A percentile compares a stretch with the other conserved stretches of the same genome.
phyloP scores from a whole-genome alignment of 2,329 filamentous ascomycete genomes.

The Mycosphaerelloides madeirae region DNA sequence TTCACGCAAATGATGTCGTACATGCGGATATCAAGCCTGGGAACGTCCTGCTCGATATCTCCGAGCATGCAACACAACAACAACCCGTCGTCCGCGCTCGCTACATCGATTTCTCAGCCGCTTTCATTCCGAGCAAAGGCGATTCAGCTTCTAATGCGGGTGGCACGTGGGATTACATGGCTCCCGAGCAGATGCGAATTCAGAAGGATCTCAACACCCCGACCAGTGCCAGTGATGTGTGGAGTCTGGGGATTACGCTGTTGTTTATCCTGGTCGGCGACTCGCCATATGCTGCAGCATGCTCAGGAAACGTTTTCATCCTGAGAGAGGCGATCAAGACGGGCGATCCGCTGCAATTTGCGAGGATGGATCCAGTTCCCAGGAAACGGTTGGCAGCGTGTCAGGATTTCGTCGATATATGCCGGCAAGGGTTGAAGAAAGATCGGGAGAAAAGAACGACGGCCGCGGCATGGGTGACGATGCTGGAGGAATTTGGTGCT shows the following conservation, averaged over 20 bases:
- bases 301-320: constrained; percentile 37
- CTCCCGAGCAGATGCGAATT: constrained; percentile 29
- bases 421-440: constrained; percentile 37
- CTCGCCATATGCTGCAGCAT: constrained; percentile 39
- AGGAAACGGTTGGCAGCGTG: constrained; percentile 28
- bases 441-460: constrained; percentile 27
- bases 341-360: constrained; percentile 39
- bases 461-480: constrained; percentile 30
- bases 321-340: constrained; percentile 42
- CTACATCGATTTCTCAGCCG: constrained; percentile 44
- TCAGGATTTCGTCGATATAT: constrained; percentile 36
- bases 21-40: constrained; percentile 47
- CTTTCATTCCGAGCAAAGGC: constrained; percentile 27
- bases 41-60: constrained; percentile 40
- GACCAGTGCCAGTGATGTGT: constrained; percentile 39
- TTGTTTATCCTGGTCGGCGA: constrained; percentile 40
- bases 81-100: constrained; percentile 25
- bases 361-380: constrained; percentile 34
- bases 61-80: constrained; percentile 18
- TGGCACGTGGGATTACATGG: constrained; percentile 48
- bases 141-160: constrained; percentile 30
- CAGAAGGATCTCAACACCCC: constrained; percentile 28
- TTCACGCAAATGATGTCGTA: constrained; percentile 38
- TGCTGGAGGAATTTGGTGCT: constrained; percentile 22
- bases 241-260: constrained; percentile 43